phyloP scores from a whole-genome alignment of 345 rosid species.

The Diplotaxis tenuifolia region DNA sequence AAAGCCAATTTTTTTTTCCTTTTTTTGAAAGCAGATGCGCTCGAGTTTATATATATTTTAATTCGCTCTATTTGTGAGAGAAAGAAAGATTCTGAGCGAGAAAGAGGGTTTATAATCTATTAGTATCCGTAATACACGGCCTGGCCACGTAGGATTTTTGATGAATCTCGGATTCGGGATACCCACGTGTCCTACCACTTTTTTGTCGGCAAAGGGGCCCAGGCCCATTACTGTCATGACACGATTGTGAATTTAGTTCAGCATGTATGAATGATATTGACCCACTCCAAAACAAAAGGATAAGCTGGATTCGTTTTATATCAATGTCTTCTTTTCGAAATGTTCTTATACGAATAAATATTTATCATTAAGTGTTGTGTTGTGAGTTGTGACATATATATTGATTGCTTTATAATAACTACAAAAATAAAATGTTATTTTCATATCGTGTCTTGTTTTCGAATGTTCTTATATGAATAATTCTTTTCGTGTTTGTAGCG shows the following conservation, averaged over 20 bases:
- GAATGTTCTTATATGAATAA: background rate
- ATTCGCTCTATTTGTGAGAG: slow-evolving; percentile 26
- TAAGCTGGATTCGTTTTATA: background rate
- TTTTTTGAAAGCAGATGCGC: slow-evolving; percentile 16
- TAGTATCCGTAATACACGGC: slow-evolving; percentile 13
- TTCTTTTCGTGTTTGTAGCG: background rate
- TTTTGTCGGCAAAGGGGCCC: slow-evolving; percentile 30
- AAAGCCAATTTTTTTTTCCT: slow-evolving; percentile 7
- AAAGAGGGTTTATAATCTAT: slow-evolving; percentile 21
- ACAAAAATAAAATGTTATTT: background rate
- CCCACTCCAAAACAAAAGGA: slow-evolving; percentile 12
- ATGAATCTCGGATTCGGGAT: slow-evolving; percentile 4
- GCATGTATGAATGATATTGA: slow-evolving; percentile 11
- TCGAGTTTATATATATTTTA: slow-evolving; percentile 1
- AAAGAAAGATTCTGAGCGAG: slow-evolving; percentile 26
- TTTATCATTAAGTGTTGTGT: too few relatives aligned
- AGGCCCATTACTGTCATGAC: slow-evolving; percentile 21
- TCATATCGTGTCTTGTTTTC: background rate
- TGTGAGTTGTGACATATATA: background rate
- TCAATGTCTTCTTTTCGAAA: background rate
- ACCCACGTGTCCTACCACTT: background rate
- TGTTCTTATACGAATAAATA: background rate
- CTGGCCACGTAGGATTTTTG: slow-evolving; percentile 30
- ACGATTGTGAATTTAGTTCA: background rate
- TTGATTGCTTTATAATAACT: background rate